Conservation (phyloP, 75 land plant genomes). For the Cunninghamia lanceolata region DNA sequence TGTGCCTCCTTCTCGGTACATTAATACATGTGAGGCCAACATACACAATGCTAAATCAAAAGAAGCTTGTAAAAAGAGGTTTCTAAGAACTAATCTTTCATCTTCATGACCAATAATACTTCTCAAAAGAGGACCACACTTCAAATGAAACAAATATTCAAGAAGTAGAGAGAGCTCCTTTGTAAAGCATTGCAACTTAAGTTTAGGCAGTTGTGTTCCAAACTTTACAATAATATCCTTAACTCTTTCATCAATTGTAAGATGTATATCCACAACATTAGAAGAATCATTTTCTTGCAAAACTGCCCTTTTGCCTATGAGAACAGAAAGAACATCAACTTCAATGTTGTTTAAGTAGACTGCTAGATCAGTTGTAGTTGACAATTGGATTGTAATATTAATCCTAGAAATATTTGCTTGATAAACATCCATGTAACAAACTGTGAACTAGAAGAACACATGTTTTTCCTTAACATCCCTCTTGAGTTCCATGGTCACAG, state of each 20-base stretch:
- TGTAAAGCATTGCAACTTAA: slow-evolving; percentile 71
- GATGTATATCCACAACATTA: slow-evolving; percentile 71
- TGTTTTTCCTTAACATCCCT: slow-evolving; percentile 68
- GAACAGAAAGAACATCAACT: too few relatives aligned
- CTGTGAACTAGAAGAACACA: too few relatives aligned
- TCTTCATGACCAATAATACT: slow-evolving; percentile 99
- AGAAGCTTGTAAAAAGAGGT: slow-evolving; percentile 86
- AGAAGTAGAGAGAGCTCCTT: slow-evolving; percentile 68
- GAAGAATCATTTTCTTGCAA: slow-evolving; percentile 52
- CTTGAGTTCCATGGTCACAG: slow-evolving; percentile 68
- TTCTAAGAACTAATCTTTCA: slow-evolving; percentile 87
- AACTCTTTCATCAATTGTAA: slow-evolving; percentile 78
- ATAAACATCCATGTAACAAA: too few relatives aligned
- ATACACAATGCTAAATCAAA: slow-evolving; percentile 93
- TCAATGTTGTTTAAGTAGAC: too few relatives aligned
- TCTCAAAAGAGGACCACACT: slow-evolving; percentile 98
- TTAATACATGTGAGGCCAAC: slow-evolving; percentile 87
- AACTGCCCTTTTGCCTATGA: too few relatives aligned
- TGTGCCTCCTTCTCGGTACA: too few relatives aligned
- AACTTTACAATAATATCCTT: slow-evolving; percentile 79
- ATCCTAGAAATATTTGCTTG: slow-evolving; percentile 81
- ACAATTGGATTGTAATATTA: slow-evolving; percentile 78
- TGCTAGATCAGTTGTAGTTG: slow-evolving; percentile 68
- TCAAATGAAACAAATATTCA: slow-evolving; percentile 85
- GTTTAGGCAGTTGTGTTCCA: slow-evolving; percentile 61